Percentiles rank a stretch among this genome's conserved stretches.
These are phyloP conservation scores for Chaetoceros tenuissimus DNA, from an alignment of 108 stramenopile species.

Conservation along the genomic window DNA sequence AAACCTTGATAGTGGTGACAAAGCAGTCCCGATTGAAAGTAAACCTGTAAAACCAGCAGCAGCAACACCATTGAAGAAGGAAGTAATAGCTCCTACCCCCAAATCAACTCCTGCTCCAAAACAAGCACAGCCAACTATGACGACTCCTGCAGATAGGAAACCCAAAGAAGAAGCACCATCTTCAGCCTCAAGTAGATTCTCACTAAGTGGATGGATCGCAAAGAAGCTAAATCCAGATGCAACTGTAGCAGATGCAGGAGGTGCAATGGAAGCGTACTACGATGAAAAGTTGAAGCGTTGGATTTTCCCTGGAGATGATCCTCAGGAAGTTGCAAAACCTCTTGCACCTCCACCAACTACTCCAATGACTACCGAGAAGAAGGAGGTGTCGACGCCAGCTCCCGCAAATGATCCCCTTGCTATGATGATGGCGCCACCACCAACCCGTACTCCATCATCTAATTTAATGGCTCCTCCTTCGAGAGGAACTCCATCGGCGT, in stretches of 20 bases:
- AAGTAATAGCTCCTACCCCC: neutral
- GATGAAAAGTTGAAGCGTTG: constrained; percentile 43
- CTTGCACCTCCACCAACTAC: constrained; percentile 73
- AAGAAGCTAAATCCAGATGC: constrained; percentile 75
- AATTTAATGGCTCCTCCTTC: neutral
- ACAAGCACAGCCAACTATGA: constrained; percentile 4
- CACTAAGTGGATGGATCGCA: constrained; percentile 41
- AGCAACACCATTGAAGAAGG: neutral
- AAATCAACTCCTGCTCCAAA: neutral
- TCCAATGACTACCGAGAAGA: constrained; percentile 10
- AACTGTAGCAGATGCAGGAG: constrained; percentile 48
- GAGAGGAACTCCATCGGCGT: neutral
- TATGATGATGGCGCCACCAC: constrained; percentile 87
- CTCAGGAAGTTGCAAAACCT: constrained; percentile 55
- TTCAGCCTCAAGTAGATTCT: constrained; percentile 1
- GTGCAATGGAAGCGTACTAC: constrained; percentile 76
- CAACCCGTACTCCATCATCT: constrained; percentile 3
- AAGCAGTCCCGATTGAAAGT: neutral
- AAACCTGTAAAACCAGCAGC: neutral
- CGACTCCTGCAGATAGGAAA: neutral
- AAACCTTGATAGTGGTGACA: neutral
- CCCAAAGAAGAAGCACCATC: neutral
- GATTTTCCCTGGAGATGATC: constrained; percentile 82
- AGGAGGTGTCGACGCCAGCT: constrained; percentile 11
- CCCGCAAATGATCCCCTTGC: constrained; percentile 70